Evolutionary conservation across 768 basidiomycete species (phyloP), one percentile per base, ranked within the genome.

Genomic region (Cystofilobasidium ferigula): DNA sequence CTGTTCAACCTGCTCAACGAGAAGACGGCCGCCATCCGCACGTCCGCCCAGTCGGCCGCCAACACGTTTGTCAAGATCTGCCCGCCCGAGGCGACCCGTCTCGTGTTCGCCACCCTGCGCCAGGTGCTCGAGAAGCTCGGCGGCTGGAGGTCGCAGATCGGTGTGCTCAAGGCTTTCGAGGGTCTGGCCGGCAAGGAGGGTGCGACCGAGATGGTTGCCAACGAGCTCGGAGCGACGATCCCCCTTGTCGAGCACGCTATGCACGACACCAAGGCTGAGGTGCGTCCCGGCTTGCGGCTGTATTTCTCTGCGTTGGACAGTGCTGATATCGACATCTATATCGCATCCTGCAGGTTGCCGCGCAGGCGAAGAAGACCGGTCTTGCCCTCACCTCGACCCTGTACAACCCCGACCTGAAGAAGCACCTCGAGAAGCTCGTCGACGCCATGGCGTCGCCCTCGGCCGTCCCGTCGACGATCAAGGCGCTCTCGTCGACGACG

Each of bases 211-310:
- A 80, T 81, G 48, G 87, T 95, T 58, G 91, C 89, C n/a, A 81
- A 83, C 36, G 85, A 93, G 73, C 79, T 98, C 42, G 92, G 84
- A 20, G 78, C 79, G 13, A 83, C 88, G 53, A 82, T 98, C 56
- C 93, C 93, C 24, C 86, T 84, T 72, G 85, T 98, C 16, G 91
- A 93, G 74, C 79, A 78, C 40, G 85, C 90, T 7, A 92, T 98
- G 92, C 89, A 94, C 72, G 94, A 98, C 77, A 97, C 94, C 66
- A 98, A 98, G 76, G 77, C 83, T 71, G 94, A 98, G 82, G 92
- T 90, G 51, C 71, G 81, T 74, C 10, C 1, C 24, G 10, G 3
- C n/a, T n/a, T 36, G n/a, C 35, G 20, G 35, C 3, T 4, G 35
- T 38, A 16, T 18, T 10, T n/a, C 22, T 16, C 14, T 22, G 3